Evolutionary conservation across 495 filamentous ascomycete genomes (phyloP).

Genomic region (Poronia punctata): DNA sequence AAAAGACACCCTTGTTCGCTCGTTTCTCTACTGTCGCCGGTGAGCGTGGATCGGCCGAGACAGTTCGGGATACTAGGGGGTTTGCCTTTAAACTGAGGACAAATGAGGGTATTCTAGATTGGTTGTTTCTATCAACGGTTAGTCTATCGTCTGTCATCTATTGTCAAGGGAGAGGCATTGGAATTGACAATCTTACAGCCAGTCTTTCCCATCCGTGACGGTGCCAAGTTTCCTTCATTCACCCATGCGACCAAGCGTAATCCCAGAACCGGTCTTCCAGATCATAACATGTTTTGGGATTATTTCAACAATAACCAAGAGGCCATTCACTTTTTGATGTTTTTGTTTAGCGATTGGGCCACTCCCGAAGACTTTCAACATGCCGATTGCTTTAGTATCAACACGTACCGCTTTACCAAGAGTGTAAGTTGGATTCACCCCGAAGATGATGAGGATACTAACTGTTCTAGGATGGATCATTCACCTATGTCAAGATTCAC

Average conservation of each 20-base stretch:
- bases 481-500: constrained; percentile 54
- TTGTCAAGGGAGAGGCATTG: neutral
- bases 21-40: constrained; percentile 63
- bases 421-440: constrained; percentile 13
- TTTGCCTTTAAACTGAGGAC: constrained; percentile 58
- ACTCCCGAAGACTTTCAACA: constrained; percentile 54
- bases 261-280: constrained; percentile 51
- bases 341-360: constrained; percentile 56
- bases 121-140: constrained; percentile 27
- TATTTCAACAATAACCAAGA: constrained; percentile 48
- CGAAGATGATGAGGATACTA: no score
- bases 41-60: constrained; percentile 55
- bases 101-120: constrained; percentile 29
- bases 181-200: no score
- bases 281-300: constrained; percentile 36
- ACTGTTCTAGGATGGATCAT: constrained; percentile 45
- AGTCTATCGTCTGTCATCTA: neutral
- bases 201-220: constrained; percentile 44
- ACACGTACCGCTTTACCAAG: constrained; percentile 56
- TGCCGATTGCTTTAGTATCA: constrained; percentile 48
- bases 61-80: constrained; percentile 59
- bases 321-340: constrained; percentile 61
- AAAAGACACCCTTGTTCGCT: constrained; percentile 26
- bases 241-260: constrained; percentile 61
- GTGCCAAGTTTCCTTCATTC: constrained; percentile 53